Base-by-base conservation (phyloP, 169 alveolate genomes). In the Eimeria mitis region DNA sequence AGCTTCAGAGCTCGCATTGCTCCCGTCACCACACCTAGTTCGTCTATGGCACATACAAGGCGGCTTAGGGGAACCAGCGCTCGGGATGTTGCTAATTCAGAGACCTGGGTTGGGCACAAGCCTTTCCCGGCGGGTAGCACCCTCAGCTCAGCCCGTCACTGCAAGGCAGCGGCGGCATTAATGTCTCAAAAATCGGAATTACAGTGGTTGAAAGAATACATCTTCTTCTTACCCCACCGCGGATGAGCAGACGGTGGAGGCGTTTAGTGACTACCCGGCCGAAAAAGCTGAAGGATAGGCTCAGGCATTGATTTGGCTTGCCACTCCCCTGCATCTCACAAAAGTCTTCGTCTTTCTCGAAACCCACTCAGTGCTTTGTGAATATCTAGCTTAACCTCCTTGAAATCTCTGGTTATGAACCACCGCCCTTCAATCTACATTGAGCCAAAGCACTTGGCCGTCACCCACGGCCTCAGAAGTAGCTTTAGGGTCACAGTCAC, bases 131-230 rank as follows among this genome's bases (percentile, higher is more conserved):
- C 83, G 14, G 81, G 94, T 7, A 75, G 63, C n/a, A 44, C 84
- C 81, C 71, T 87, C 61, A 87, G 75, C 81, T 52, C 94, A 4
- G 83, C 83, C 56, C 34, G 83, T 8, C 81, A 87, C 84, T 87
- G 94, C 94, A 87, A 44, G 54, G 94, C 94, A 23, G 94, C 81
- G 25, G 83, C 94, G 37, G 94, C 63, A 42, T 31, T 87, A 47
- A 87, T 87, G 81, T 87, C 94, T 23, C 63, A 63, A n/a, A 37
- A 65, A 34, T 8, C 63, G 37, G 94, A 87, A 42, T 34, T 87
- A 56, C 94, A 87, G 68, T 87, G 94, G 94, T 78, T 87, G 37
- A 47, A 63, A 34, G 94, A 87, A 47, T 75, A 65, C 83, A 61
- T 65, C 44, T 87, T 63, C 81, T 87, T 87, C 54, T 63, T 87